A percentile compares a stretch with the other conserved stretches of the same genome.
phyloP scores from a whole-genome alignment of 352 stramenopile genomes.

The Pythium volutum region DNA sequence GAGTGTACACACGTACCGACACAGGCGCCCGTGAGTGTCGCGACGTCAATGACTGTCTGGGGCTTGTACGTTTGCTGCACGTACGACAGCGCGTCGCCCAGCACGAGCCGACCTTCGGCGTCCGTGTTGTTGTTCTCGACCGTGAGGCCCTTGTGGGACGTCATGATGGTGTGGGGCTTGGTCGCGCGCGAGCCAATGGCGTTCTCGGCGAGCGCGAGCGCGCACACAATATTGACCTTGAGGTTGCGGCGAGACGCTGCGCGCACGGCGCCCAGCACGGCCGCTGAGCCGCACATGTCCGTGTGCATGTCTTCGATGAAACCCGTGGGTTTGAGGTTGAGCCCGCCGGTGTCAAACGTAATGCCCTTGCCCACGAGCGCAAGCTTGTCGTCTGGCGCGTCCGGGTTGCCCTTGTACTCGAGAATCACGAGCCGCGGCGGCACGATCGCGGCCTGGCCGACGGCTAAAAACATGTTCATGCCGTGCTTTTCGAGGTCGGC shows the following conservation, averaged over 20 bases:
- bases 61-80: slow-evolving; percentile 86
- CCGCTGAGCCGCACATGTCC: slow-evolving; percentile 90
- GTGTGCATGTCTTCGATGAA: slow-evolving; percentile 92
- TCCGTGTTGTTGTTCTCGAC: slow-evolving; percentile 93
- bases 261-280: slow-evolving; percentile 78
- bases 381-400: slow-evolving; percentile 52
- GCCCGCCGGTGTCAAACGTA: slow-evolving; percentile 93
- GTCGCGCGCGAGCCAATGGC: slow-evolving; percentile 84
- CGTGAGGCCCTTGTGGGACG: slow-evolving; percentile 88
- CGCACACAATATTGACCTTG: slow-evolving; percentile 80
- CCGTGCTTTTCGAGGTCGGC: slow-evolving; percentile 72
- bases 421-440: slow-evolving; percentile 83
- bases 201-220: slow-evolving; percentile 79
- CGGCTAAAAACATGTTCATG: slow-evolving; percentile 85
- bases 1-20: slow-evolving; percentile 44
- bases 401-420: slow-evolving; percentile 71
- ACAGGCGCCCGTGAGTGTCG: slow-evolving; percentile 91
- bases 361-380: slow-evolving; percentile 93
- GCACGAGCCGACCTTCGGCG: slow-evolving; percentile 89
- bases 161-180: slow-evolving; percentile 87
- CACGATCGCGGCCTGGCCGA: slow-evolving; percentile 69
- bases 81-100: slow-evolving; percentile 89
- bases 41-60: slow-evolving; percentile 93
- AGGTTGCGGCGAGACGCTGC: slow-evolving; percentile 64
- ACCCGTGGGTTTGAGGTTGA: slow-evolving; percentile 93